A percentile compares a stretch with the other conserved stretches of the same genome.
These are phyloP conservation scores for Amanita pallidorosea DNA, from an alignment of 768 basidiomycete species.

Conservation along the genomic window DNA sequence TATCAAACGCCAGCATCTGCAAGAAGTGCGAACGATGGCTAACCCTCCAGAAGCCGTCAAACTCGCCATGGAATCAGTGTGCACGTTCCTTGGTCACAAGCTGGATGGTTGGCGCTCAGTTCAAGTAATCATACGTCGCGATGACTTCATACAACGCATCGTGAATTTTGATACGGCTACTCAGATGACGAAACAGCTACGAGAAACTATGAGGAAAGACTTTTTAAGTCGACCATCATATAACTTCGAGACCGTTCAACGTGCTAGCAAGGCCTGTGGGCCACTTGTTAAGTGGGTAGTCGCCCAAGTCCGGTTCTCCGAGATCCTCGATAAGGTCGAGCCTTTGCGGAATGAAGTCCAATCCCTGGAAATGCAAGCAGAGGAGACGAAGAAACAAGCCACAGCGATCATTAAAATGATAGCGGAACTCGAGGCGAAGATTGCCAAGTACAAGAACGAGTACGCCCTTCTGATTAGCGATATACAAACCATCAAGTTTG, in stretches of 20 bases:
- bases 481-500: constrained; percentile 91
- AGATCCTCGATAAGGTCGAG: constrained; percentile 94
- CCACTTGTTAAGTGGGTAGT: constrained; percentile 98
- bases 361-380: constrained; percentile 85
- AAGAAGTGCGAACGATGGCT: constrained; percentile 96
- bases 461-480: constrained; percentile 95
- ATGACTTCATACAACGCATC: constrained; percentile 93
- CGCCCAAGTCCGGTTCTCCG: constrained; percentile 94
- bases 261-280: constrained; percentile 93
- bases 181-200: constrained; percentile 83
- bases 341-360: constrained; percentile 93
- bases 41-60: constrained; percentile 98
- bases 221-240: constrained; percentile 85
- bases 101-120: constrained; percentile 96
- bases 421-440: constrained; percentile 84
- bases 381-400: constrained; percentile 92
- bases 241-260: constrained; percentile 92
- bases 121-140: constrained; percentile 89
- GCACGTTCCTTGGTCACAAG: constrained; percentile 91
- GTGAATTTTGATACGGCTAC: constrained; percentile 89
- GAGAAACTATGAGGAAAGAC: constrained; percentile 87
- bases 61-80: constrained; percentile 97
- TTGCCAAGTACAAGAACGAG: constrained; percentile 91
- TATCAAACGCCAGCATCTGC: constrained; percentile 90
- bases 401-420: constrained; percentile 86